phyloP scores from a whole-genome alignment of 768 basidiomycete species.

The Piloderma croceum region DNA sequence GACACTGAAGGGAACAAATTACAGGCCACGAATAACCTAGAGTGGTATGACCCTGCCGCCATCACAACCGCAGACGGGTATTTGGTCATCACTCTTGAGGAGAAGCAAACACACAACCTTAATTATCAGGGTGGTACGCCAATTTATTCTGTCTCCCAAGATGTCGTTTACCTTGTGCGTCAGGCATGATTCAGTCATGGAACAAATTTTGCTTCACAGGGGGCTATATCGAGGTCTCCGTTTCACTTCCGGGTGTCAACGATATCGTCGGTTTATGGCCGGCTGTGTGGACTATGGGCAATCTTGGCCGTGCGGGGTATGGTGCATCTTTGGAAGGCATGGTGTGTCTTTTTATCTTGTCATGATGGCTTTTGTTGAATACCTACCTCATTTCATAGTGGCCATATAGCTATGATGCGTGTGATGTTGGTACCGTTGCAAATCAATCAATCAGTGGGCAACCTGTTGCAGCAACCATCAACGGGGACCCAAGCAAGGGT shows the following conservation, averaged over 20 bases:
- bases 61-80: conserved; percentile 48
- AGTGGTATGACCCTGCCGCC: conserved; percentile 55
- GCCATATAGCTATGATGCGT: conserved; percentile 67
- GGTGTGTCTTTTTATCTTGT: conserved; percentile 20
- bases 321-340: conserved; percentile 57
- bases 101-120: conserved; percentile 43
- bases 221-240: conserved; percentile 63
- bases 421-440: conserved; percentile 77
- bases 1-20: no score
- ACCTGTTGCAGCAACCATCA: conserved; percentile 55
- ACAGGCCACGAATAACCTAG: conserved; percentile 33
- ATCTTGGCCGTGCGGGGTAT: conserved; percentile 57
- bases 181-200: conserved; percentile 51
- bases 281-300: conserved; percentile 18
- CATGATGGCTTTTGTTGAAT: conserved; percentile 1
- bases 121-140: conserved; percentile 39
- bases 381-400: conserved; percentile 35
- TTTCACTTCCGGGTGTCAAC: conserved; percentile 61
- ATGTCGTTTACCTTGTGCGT: conserved; percentile 12
- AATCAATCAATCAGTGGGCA: conserved; percentile 75
- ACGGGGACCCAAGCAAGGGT: conserved; percentile 46
- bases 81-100: conserved; percentile 44
- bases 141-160: conserved; percentile 15
- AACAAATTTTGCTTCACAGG: conserved; percentile 91
- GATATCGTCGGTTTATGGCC: conserved; percentile 49